phyloP scores from a whole-genome alignment of 2,329 filamentous ascomycete species.

The Thelonectria discophora region DNA sequence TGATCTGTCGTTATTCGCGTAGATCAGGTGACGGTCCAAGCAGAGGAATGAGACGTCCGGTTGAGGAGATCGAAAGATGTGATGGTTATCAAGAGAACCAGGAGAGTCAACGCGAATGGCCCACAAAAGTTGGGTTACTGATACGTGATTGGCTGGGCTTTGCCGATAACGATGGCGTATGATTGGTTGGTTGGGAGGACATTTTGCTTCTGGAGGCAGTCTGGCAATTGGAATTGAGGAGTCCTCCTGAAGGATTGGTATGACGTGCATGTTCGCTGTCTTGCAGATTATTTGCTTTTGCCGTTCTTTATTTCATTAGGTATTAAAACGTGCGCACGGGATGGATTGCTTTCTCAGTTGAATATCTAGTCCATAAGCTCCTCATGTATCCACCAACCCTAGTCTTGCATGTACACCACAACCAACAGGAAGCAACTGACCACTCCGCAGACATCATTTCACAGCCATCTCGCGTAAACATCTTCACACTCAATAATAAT shows the following conservation, averaged over 20 bases:
- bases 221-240: background rate
- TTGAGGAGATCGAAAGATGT: background rate
- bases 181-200: slow-evolving; percentile 11
- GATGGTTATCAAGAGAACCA: background rate
- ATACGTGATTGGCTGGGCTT: slow-evolving; percentile 2
- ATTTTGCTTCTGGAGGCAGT: background rate
- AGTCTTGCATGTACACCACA: too few relatives aligned
- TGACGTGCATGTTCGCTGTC: background rate
- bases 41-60: background rate
- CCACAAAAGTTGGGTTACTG: slow-evolving; percentile 13
- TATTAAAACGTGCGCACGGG: background rate
- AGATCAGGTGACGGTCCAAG: background rate
- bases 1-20: background rate
- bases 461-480: too few relatives aligned
- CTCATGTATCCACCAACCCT: too few relatives aligned
- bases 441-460: too few relatives aligned
- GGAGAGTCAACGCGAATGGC: background rate
- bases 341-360: background rate
- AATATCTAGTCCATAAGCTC: too few relatives aligned
- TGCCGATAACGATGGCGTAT: background rate
- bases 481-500: too few relatives aligned
- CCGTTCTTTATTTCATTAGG: background rate
- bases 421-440: too few relatives aligned
- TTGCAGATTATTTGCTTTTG: background rate
- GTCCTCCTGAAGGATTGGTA: background rate